Base-by-base conservation (phyloP, 176 grass and related monocot genomes). In the Puya raimondii region DNA sequence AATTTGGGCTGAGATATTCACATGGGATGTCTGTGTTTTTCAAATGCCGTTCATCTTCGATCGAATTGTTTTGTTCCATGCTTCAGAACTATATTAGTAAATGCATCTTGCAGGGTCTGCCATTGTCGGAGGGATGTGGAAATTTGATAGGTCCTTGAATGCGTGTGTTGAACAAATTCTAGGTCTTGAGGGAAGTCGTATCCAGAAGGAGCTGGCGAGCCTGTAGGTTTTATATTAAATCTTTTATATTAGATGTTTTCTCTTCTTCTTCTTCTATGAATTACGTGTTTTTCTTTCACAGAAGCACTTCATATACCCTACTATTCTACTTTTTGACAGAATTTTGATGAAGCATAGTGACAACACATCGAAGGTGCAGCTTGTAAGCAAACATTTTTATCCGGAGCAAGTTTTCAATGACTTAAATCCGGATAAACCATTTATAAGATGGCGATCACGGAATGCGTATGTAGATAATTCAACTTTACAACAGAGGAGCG, bases 351-450 rank as follows among this genome's bases (percentile, higher is more conserved):
- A 92, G 51, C 85, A 90, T 54, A 86, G 78, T 51, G 65, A 90
- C 63, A 80, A 87, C 9, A 49, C 17, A 67, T 71, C 48, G 18
- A 53, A 80, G 64, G 73, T 85, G 76, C 20, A 72, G 72, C 65
- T 72, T 67, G 77, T 97, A 53, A 83, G 79, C 23, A 83, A 50
- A 17, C 72, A 93, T 69, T 92, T 79, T 65, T 93, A 85, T 69
- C 72, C 80, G 8, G 94, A 97, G 80, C 82, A 75, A 83, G 80
- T 97, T 48, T 93, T 81, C 17, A 78, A 47, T 66, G 94, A 97
- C 68, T 61, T 85, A 68, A 73, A 97, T 85, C 77, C 81, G 76
- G 86, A 88, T 80, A 82, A 69, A 56, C 57, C 75, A 23, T 47
- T 82, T 70, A 81, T 85, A 76, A 86, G 82, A 33, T 97, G 94